Conservation (phyloP, 129 eudicot genomes). For the Flaveria bidentis region DNA sequence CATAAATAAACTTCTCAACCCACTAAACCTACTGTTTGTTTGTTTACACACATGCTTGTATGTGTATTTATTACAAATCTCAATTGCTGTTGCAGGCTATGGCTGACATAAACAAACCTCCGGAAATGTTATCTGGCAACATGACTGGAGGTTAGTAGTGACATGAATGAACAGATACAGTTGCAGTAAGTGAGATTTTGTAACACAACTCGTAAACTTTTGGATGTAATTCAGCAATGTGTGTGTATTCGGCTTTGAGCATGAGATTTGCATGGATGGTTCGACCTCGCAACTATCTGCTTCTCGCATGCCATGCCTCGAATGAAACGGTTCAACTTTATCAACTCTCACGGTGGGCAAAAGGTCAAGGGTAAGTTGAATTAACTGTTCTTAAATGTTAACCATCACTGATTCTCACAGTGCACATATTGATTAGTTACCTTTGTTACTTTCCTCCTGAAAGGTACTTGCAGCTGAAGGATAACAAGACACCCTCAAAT, state of each 20-base stretch:
- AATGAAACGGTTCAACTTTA: constrained; percentile 79
- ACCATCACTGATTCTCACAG: background rate
- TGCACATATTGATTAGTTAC: background rate
- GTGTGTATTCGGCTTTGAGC: constrained; percentile 69
- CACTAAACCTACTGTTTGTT: too few relatives aligned
- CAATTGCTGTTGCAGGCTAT: constrained; percentile 49
- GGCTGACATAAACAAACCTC: constrained; percentile 76
- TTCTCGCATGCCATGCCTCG: constrained; percentile 79
- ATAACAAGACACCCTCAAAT: constrained; percentile 11
- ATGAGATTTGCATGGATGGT: constrained; percentile 98
- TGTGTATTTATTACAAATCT: background rate
- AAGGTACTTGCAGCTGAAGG: constrained; percentile 27
- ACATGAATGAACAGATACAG: background rate
- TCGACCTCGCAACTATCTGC: constrained; percentile 78
- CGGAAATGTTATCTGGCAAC: constrained; percentile 88
- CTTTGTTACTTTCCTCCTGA: background rate
- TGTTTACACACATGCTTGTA: too few relatives aligned
- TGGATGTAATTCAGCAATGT: constrained; percentile 39
- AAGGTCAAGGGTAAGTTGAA: constrained; percentile 59
- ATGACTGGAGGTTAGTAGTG: constrained; percentile 65
- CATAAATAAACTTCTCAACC: too few relatives aligned
- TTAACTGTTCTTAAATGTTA: background rate
- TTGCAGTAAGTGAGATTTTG: background rate
- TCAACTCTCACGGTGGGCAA: constrained; percentile 79
- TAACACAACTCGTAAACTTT: background rate